A percentile compares a stretch with the other conserved stretches of the same genome.
phyloP scores from a whole-genome alignment of 148 eudicot species.

The Oxyria digyna region DNA sequence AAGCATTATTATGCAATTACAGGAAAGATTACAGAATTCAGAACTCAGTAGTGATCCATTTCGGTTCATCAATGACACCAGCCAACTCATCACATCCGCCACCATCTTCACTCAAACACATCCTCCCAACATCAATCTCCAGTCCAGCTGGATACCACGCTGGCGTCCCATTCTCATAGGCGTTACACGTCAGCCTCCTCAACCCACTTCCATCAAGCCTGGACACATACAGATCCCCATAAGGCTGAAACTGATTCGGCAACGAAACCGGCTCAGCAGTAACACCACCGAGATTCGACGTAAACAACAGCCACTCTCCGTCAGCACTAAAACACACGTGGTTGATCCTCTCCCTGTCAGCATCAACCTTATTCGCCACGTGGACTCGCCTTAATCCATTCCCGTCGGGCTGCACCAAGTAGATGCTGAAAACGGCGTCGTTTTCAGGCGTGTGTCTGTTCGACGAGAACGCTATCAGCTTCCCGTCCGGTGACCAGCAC shows the following conservation, averaged over 20 bases:
- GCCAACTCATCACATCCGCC: slow-evolving; percentile 29
- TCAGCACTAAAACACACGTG: slow-evolving; percentile 66
- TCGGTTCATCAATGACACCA: slow-evolving; percentile 60
- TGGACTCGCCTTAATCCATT: slow-evolving; percentile 31
- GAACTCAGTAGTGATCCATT: slow-evolving; percentile 44
- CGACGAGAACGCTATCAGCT: slow-evolving; percentile 68
- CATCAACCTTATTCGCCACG: slow-evolving; percentile 25
- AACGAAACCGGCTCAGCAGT: slow-evolving; percentile 69
- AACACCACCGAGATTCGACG: slow-evolving; percentile 54
- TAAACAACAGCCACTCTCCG: slow-evolving; percentile 61
- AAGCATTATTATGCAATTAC: no score
- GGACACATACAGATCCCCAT: slow-evolving; percentile 50
- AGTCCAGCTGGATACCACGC: slow-evolving; percentile 38
- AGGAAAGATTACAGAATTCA: background rate
- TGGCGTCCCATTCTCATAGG: slow-evolving; percentile 80
- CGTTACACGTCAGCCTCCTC: slow-evolving; percentile 53
- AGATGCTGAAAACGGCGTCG: slow-evolving; percentile 38
- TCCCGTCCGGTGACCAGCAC: slow-evolving; percentile 72
- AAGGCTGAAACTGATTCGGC: slow-evolving; percentile 84
- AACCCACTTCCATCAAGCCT: slow-evolving; percentile 59
- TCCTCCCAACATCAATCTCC: slow-evolving; percentile 11
- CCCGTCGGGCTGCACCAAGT: slow-evolving; percentile 47
- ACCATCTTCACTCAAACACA: slow-evolving; percentile 9
- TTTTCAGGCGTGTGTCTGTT: slow-evolving; percentile 52
- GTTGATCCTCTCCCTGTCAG: slow-evolving; percentile 50